phyloP scores from a whole-genome alignment of 1,284 basidiomycete species.

The Naganishia liquefaciens region DNA sequence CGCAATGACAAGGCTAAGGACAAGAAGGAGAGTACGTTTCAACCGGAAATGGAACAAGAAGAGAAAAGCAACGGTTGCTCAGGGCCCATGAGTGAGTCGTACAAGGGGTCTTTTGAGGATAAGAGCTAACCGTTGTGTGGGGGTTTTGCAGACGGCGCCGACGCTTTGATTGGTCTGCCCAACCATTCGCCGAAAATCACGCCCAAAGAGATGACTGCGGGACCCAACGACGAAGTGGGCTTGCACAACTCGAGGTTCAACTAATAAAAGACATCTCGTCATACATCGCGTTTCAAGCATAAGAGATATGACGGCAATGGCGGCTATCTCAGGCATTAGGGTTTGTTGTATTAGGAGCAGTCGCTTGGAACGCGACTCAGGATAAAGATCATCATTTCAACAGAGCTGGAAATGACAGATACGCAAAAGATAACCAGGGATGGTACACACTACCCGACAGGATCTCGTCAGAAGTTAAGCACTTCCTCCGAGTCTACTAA shows the following conservation, averaged over 20 bases:
- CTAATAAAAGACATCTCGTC: not conserved
- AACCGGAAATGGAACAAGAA: slow-evolving; percentile 41
- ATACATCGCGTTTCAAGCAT: not conserved
- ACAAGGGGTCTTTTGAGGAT: too few relatives aligned
- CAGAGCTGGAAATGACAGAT: too few relatives aligned
- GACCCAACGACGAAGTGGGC: slow-evolving; percentile 50
- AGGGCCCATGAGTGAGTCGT: slow-evolving; percentile 53
- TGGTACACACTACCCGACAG: too few relatives aligned
- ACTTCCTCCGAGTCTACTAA: too few relatives aligned
- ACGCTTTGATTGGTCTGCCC: slow-evolving; percentile 51
- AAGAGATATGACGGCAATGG: not conserved
- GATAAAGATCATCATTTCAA: too few relatives aligned
- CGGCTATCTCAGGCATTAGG: not conserved
- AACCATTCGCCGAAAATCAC: slow-evolving; percentile 54
- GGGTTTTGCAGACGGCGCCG: slow-evolving; percentile 46
- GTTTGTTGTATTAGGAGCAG: not conserved
- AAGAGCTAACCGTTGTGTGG: not conserved
- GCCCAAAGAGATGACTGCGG: slow-evolving; percentile 32
- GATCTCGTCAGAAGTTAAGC: too few relatives aligned
- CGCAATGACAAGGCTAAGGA: slow-evolving; percentile 82
- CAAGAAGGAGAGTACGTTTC: slow-evolving; percentile 48
- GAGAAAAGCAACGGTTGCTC: slow-evolving; percentile 43
- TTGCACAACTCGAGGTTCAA: slow-evolving; percentile 51
- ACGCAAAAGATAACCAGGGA: too few relatives aligned
- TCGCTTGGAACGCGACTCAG: too few relatives aligned